These are phyloP conservation scores for Gonium pectorale DNA, from an alignment of 139 green algal genomes.

Conservation along the genomic window DNA sequence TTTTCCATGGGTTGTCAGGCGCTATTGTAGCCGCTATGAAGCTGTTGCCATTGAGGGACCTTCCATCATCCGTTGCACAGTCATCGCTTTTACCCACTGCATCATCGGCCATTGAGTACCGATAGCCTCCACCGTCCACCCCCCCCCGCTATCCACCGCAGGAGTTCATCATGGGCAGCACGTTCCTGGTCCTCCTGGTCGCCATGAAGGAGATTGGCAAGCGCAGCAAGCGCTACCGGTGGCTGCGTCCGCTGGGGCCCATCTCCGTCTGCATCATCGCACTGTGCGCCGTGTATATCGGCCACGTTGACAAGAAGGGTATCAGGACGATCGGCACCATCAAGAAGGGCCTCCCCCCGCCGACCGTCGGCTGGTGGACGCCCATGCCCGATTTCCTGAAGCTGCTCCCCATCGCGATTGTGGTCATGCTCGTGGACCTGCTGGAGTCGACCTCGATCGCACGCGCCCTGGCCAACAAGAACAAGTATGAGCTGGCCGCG, in stretches of 20 bases:
- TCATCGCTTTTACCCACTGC: too few species aligned
- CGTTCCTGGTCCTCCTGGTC: constrained; percentile 58
- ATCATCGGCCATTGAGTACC: too few species aligned
- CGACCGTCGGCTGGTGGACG: constrained; percentile 54
- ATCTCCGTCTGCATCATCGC: constrained; percentile 58
- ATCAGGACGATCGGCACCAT: constrained; percentile 63
- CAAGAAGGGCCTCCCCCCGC: constrained; percentile 51
- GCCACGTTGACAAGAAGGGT: constrained; percentile 46
- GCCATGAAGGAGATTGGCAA: constrained; percentile 58
- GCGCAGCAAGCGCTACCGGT: constrained; percentile 46
- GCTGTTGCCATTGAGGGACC: too few species aligned
- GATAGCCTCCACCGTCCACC: too few species aligned
- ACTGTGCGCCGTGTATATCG: constrained; percentile 57
- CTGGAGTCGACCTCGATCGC: constrained; percentile 90
- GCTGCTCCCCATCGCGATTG: constrained; percentile 49
- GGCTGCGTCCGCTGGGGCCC: constrained; percentile 58
- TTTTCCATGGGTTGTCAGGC: too few species aligned
- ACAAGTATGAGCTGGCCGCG: constrained; percentile 83
- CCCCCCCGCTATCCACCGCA: too few species aligned
- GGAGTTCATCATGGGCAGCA: constrained; percentile 66
- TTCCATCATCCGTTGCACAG: too few species aligned
- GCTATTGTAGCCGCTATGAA: too few species aligned
- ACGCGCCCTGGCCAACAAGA: constrained; percentile 83
- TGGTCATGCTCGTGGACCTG: constrained; percentile 81
- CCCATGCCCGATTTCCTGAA: constrained; percentile 46